Conservation (phyloP, 192 early-diverging fungal genomes). For the Chytriomyces hyalinus region DNA sequence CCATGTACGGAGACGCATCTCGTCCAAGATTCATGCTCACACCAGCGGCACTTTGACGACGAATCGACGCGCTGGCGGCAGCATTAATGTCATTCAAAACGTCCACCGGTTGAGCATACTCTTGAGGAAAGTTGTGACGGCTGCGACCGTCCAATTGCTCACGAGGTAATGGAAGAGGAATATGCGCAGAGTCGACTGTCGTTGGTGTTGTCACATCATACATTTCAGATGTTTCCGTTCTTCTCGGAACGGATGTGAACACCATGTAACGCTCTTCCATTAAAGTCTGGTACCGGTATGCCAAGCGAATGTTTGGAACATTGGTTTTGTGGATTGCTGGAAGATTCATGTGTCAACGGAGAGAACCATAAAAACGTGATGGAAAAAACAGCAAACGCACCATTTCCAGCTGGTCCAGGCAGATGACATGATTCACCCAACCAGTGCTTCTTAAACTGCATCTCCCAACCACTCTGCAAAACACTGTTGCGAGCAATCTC, state of each 20-base stretch:
- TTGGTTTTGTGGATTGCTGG: slow-evolving; percentile 88
- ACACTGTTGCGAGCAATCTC: slow-evolving; percentile 92
- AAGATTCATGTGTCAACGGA: neutral
- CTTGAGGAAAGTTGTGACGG: slow-evolving; percentile 22
- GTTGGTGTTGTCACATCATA: neutral
- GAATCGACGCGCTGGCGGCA: neutral
- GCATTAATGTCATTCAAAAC: neutral
- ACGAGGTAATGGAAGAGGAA: neutral
- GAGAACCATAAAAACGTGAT: neutral
- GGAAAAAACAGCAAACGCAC: slow-evolving; percentile 35
- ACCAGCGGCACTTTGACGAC: neutral
- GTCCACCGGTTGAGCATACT: neutral
- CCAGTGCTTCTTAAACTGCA: slow-evolving; percentile 87
- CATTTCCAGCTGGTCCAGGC: slow-evolving; percentile 77
- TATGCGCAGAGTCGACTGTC: neutral
- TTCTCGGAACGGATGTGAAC: slow-evolving; percentile 38
- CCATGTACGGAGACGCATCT: slow-evolving; percentile 8
- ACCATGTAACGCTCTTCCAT: slow-evolving; percentile 78
- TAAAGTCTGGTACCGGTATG: slow-evolving; percentile 83
- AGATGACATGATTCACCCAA: slow-evolving; percentile 77
- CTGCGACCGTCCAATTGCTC: slow-evolving; percentile 1
- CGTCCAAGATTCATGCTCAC: neutral
- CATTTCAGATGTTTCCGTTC: neutral
- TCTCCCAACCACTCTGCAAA: slow-evolving; percentile 89
- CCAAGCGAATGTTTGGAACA: slow-evolving; percentile 85